Evolutionary conservation across 805 yeast genomes (phyloP).

Genomic region (Scheffersomyces stipitis): DNA sequence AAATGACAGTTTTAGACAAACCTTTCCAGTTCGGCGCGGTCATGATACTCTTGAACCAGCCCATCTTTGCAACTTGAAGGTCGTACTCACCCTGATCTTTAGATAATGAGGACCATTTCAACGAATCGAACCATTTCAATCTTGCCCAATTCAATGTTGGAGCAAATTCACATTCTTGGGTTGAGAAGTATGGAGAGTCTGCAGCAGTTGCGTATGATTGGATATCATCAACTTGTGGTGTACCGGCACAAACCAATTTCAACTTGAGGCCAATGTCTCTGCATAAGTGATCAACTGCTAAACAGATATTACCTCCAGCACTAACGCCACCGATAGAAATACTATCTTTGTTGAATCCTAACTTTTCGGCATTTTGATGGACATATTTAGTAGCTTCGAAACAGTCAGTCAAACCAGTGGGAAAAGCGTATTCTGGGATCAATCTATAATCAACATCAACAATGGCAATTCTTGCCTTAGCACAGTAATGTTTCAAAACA

Average conservation of each 20-base stretch:
- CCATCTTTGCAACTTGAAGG: constrained; percentile 18
- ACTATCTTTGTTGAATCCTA: constrained; percentile 15
- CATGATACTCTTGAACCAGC: constrained; percentile 28
- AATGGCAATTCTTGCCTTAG: constrained; percentile 21
- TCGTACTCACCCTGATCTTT: constrained; percentile 10
- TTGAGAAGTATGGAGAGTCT: constrained; percentile 25
- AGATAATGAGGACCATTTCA: constrained; percentile 26
- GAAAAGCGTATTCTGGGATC: constrained; percentile 26
- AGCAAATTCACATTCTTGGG: constrained; percentile 27
- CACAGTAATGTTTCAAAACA: constrained; percentile 23
- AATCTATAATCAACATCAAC: constrained; percentile 31
- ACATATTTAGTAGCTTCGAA: constrained; percentile 25
- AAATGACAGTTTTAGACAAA: constrained; percentile 26
- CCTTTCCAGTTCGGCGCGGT: constrained; percentile 23
- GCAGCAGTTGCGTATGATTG: constrained; percentile 16
- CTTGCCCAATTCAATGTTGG: constrained; percentile 32
- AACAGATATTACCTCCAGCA: constrained; percentile 25
- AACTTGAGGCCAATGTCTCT: constrained; percentile 22
- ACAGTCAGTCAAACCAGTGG: constrained; percentile 26
- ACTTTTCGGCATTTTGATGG: constrained; percentile 16
- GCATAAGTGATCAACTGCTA: constrained; percentile 26
- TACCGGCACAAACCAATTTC: constrained; percentile 25
- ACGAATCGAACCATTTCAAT: constrained; percentile 25
- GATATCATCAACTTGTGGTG: constrained; percentile 31
- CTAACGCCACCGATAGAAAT: constrained; percentile 24